Evolutionary conservation across 2,329 filamentous ascomycete genomes (phyloP).

Genomic region (Colletotrichum orchidophilum): DNA sequence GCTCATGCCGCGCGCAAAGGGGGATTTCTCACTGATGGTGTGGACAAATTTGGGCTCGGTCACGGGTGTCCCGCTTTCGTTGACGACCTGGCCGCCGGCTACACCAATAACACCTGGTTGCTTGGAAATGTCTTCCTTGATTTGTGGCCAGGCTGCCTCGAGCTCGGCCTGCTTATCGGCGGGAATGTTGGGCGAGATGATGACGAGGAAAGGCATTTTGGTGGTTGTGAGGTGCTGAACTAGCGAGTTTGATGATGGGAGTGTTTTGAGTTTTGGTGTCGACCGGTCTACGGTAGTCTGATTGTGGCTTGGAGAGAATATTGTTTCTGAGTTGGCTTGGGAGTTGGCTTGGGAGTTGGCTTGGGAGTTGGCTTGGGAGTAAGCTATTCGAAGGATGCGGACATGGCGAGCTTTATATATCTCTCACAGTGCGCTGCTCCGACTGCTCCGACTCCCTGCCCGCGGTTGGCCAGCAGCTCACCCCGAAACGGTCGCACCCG

Average conservation of each 20-base stretch:
- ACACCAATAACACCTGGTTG: constrained; percentile 22
- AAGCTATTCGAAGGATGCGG: neutral
- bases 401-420: neutral
- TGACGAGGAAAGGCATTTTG: constrained; percentile 26
- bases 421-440: neutral
- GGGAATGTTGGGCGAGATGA: constrained; percentile 12
- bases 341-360: neutral
- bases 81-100: constrained; percentile 14
- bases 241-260: neutral
- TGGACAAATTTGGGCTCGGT: constrained; percentile 29
- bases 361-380: neutral
- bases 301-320: neutral
- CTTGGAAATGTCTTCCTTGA: constrained; percentile 13
- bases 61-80: constrained; percentile 6
- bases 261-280: neutral
- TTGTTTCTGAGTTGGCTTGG: neutral
- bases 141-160: constrained; percentile 11
- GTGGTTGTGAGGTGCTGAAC: neutral
- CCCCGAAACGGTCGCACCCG: neutral
- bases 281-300: neutral
- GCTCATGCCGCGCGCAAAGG: too few relatives aligned
- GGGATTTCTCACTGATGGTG: neutral
- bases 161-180: constrained; percentile 30
- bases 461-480: neutral
- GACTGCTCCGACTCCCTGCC: neutral